Conservation (phyloP, 768 basidiomycete species). For the Serendipita sp. region DNA sequence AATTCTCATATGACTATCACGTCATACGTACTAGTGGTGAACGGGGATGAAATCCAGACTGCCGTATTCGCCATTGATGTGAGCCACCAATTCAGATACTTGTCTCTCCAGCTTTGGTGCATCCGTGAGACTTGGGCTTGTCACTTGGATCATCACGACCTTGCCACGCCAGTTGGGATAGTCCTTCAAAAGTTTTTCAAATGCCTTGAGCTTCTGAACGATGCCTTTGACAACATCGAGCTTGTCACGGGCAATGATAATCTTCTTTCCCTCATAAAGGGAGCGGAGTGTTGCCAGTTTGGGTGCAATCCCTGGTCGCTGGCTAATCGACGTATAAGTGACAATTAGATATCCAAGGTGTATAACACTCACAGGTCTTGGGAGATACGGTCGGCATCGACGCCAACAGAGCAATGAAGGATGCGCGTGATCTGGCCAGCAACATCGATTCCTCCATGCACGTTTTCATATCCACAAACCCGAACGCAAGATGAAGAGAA, state of each 20-base stretch:
- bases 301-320: slow-evolving; percentile 71
- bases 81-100: slow-evolving; percentile 84
- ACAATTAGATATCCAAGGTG: not conserved
- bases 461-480: slow-evolving; percentile 88
- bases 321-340: slow-evolving; percentile 21
- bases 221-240: slow-evolving; percentile 98
- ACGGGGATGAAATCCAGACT: slow-evolving; percentile 90
- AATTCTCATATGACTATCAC: not conserved
- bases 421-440: slow-evolving; percentile 73
- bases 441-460: slow-evolving; percentile 50
- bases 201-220: slow-evolving; percentile 92
- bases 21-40: slow-evolving; percentile 79
- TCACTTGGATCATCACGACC: slow-evolving; percentile 58
- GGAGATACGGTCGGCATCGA: slow-evolving; percentile 82
- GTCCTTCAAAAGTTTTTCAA: slow-evolving; percentile 81
- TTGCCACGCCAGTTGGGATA: slow-evolving; percentile 95
- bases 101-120: slow-evolving; percentile 86
- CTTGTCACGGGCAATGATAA: slow-evolving; percentile 95
- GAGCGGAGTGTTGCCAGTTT: slow-evolving; percentile 71
- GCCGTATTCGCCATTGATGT: slow-evolving; percentile 93
- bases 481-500: slow-evolving; percentile 90
- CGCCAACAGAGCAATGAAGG: slow-evolving; percentile 85
- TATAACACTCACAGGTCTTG: slow-evolving; percentile 55
- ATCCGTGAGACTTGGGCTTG: slow-evolving; percentile 81
- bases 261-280: slow-evolving; percentile 93